These are phyloP conservation scores for Scorias spongiosa DNA, from an alignment of 2,329 filamentous ascomycete species.

Conservation along the genomic window DNA sequence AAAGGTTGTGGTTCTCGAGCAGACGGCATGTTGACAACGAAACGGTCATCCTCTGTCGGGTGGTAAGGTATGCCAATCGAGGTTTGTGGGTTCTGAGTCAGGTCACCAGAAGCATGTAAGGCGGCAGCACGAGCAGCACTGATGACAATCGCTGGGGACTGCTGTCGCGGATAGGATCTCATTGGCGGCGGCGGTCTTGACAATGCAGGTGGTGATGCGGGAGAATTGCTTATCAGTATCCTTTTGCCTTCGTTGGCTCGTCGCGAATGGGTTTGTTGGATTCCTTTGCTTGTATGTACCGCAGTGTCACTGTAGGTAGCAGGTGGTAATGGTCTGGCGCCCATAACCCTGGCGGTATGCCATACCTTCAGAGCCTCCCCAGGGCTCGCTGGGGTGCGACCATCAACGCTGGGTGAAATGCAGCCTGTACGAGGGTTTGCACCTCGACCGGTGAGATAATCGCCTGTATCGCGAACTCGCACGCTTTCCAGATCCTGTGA, in stretches of 20 bases:
- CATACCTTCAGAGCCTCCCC: constrained; percentile 13
- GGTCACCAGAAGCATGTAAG: not conserved
- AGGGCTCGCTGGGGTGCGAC: constrained; percentile 12
- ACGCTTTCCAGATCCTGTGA: constrained; percentile 6
- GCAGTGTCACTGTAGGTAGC: not conserved
- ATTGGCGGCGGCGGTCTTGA: too few relatives aligned
- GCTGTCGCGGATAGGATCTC: too few relatives aligned
- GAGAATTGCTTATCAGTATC: not conserved
- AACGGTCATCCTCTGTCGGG: constrained; percentile 9
- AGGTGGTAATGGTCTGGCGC: not conserved
- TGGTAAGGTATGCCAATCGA: not conserved
- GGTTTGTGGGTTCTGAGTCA: not conserved
- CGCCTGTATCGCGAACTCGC: constrained; percentile 21
- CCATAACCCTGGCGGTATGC: not conserved
- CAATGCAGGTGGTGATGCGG: too few relatives aligned
- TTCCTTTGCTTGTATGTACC: not conserved
- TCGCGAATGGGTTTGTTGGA: not conserved
- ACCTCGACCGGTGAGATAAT: constrained; percentile 21
- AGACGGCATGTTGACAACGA: constrained; percentile 21
- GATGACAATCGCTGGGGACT: too few relatives aligned
- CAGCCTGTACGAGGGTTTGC: constrained; percentile 21
- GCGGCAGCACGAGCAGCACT: not conserved
- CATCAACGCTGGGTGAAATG: constrained; percentile 17
- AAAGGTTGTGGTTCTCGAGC: constrained; percentile 21
- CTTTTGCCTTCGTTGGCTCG: constrained; percentile 10